Percentiles rank a stretch among this genome's conserved stretches.
These are phyloP conservation scores for Scheffersomyces stambukii DNA, from an alignment of 1,139 yeast species.

Conservation along the genomic window DNA sequence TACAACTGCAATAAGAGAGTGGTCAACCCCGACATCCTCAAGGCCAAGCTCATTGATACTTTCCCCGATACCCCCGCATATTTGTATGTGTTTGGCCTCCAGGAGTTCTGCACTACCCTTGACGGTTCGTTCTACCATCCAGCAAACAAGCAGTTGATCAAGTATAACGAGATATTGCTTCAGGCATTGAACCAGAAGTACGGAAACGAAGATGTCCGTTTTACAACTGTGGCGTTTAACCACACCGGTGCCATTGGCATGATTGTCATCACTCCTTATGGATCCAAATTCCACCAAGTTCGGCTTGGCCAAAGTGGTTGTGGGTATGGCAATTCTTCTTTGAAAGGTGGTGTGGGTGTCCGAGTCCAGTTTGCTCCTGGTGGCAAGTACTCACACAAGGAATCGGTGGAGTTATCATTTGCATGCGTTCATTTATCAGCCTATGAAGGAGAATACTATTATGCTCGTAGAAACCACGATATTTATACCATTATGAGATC, in stretches of 20 bases:
- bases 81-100: constrained; percentile 65
- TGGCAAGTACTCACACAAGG: constrained; percentile 9
- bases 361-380: constrained; percentile 38
- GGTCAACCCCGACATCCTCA: constrained; percentile 20
- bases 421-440: constrained; percentile 73
- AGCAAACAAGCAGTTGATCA: constrained; percentile 37
- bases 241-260: constrained; percentile 67
- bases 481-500: constrained; percentile 46
- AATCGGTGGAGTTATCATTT: constrained; percentile 48
- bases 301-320: constrained; percentile 37
- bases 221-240: constrained; percentile 42
- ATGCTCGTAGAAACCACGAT: constrained; percentile 49
- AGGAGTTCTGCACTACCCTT: constrained; percentile 65
- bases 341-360: constrained; percentile 74
- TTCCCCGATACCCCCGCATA: constrained; percentile 36
- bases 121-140: constrained; percentile 51
- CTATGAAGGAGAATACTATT: constrained; percentile 57
- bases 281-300: constrained; percentile 26
- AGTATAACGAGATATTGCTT: constrained; percentile 38
- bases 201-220: constrained; percentile 24
- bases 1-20: constrained; percentile 35
- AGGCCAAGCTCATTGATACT: constrained; percentile 19
- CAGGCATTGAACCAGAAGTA: constrained; percentile 33
- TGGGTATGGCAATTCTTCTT: constrained; percentile 57
- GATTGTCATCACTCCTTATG: constrained; percentile 47